Evolutionary conservation across 164 flowering plant genomes (phyloP).

Genomic region (Paratinospora sagittata): DNA sequence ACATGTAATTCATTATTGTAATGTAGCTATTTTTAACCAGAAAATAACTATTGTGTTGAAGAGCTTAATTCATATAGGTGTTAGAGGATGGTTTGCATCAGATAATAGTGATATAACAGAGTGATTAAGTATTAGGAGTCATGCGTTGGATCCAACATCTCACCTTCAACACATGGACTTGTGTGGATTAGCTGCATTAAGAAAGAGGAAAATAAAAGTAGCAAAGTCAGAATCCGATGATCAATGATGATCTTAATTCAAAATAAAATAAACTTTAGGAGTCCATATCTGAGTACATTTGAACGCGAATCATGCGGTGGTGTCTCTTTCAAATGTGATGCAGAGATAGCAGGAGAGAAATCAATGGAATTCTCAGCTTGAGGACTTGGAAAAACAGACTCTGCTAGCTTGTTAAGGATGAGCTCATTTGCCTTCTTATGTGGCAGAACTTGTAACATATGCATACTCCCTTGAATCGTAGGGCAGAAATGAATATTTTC

Average conservation of each 20-base stretch:
- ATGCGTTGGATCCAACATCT: no score
- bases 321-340: conserved; percentile 7
- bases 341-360: conserved; percentile 7
- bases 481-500: conserved; percentile 7
- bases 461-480: conserved; percentile 9
- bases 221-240: background rate
- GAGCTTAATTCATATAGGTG: no score
- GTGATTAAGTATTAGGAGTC: no score
- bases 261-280: background rate
- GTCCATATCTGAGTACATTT: conserved; percentile 16
- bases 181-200: conserved; percentile 33
- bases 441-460: conserved; percentile 15
- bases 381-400: conserved; percentile 27
- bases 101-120: no score
- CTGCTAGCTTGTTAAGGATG: conserved; percentile 33
- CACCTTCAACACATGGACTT: no score
- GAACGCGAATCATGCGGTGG: no score
- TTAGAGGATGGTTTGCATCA: no score
- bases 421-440: conserved; percentile 32
- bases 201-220: conserved; percentile 4
- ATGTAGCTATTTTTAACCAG: no score
- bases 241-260: background rate
- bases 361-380: conserved; percentile 15
- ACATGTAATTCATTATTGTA: no score
- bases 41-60: no score